These are phyloP conservation scores for Knufia fluminis DNA, from an alignment of 2,329 filamentous ascomycete genomes.

Conservation along the genomic window DNA sequence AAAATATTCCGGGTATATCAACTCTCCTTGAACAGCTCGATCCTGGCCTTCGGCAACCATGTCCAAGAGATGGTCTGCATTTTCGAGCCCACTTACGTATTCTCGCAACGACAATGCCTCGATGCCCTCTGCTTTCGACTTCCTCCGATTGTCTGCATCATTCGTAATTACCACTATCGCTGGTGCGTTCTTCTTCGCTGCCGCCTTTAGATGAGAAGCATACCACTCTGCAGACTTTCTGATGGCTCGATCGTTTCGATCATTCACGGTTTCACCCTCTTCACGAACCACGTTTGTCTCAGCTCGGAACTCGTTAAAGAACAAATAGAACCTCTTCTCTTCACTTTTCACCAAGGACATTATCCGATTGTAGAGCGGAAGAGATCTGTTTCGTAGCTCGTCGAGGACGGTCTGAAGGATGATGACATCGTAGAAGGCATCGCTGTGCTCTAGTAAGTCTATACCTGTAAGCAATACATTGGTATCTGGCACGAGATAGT, in stretches of 20 bases:
- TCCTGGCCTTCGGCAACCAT: constrained; percentile 76
- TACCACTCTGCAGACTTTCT: constrained; percentile 86
- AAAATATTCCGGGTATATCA: constrained; percentile 83
- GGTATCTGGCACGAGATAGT: constrained; percentile 92
- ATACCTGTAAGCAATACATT: constrained; percentile 93
- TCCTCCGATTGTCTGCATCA: constrained; percentile 76
- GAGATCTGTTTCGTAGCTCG: constrained; percentile 84
- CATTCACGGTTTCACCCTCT: constrained; percentile 80
- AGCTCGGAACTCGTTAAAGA: constrained; percentile 95
- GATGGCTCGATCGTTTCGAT: constrained; percentile 89
- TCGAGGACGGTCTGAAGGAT: constrained; percentile 93
- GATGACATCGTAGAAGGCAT: constrained; percentile 92
- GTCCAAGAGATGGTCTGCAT: constrained; percentile 76
- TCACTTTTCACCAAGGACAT: constrained; percentile 87
- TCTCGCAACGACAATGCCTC: constrained; percentile 58
- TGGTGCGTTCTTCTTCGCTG: constrained; percentile 50
- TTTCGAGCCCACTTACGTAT: constrained; percentile 76
- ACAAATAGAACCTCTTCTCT: constrained; percentile 95
- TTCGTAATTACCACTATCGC: constrained; percentile 89
- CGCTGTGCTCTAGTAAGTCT: constrained; percentile 90
- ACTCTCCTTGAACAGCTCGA: constrained; percentile 56
- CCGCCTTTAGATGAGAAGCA: constrained; percentile 62
- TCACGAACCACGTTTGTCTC: constrained; percentile 78
- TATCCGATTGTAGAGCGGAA: constrained; percentile 90
- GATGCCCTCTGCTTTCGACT: constrained; percentile 68